These are phyloP conservation scores for Leishmania guyanensis DNA, from an alignment of 208 protist species.

Conservation along the genomic window DNA sequence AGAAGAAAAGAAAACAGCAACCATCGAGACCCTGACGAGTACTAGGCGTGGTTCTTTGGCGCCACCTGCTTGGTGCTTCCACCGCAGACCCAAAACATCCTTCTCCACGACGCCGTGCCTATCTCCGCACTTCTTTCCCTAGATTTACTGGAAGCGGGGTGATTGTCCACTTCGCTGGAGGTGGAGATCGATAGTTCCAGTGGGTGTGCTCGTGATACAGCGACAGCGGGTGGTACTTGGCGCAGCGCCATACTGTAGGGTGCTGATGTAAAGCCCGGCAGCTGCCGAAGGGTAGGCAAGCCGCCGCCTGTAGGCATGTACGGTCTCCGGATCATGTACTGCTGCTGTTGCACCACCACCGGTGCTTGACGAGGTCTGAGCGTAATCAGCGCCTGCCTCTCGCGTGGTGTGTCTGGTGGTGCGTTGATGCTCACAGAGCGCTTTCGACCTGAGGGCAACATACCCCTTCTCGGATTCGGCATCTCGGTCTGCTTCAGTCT, in stretches of 20 bases:
- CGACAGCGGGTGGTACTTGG: neutral
- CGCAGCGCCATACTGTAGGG: neutral
- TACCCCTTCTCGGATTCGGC: neutral
- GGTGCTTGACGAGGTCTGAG: neutral
- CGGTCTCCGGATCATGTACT: neutral
- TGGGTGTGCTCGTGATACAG: neutral
- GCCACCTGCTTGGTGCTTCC: neutral
- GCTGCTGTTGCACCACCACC: conserved; percentile 2
- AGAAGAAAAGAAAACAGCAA: neutral
- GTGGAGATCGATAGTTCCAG: neutral
- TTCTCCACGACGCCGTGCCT: neutral
- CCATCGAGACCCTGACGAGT: neutral
- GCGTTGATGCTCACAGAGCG: conserved; percentile 3
- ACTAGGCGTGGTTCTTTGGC: neutral
- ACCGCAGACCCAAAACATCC: neutral
- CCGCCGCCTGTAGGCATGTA: neutral
- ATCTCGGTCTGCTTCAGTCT: neutral
- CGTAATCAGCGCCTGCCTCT: neutral
- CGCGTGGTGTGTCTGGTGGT: neutral
- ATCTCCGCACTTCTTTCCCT: neutral
- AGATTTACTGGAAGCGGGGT: neutral
- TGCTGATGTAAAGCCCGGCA: neutral
- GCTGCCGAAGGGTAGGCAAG: neutral
- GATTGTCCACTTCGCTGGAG: neutral
- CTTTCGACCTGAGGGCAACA: neutral